Evolutionary conservation across 768 basidiomycete species (phyloP).

Genomic region (Coprinopsis cinerea): DNA sequence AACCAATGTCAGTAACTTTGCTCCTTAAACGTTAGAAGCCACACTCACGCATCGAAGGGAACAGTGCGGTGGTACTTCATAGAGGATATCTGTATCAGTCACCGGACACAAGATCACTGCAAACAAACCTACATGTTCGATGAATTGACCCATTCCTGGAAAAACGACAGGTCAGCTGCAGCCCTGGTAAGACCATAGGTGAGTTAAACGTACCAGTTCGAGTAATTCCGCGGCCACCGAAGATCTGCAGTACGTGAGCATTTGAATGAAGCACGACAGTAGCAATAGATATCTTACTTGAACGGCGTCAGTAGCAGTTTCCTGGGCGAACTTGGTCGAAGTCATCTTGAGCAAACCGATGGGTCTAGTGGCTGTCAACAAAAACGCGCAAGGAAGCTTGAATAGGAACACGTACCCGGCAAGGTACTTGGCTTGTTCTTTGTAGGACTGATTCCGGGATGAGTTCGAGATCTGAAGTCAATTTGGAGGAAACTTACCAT

Average conservation of each 20-base stretch:
- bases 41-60: constrained; percentile 53
- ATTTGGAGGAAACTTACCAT: constrained; percentile 41
- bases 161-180: constrained; percentile 4
- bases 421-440: constrained; percentile 67
- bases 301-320: constrained; percentile 67
- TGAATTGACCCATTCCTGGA: constrained; percentile 53
- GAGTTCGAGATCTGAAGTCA: neutral
- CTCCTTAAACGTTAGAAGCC: neutral
- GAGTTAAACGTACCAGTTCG: constrained; percentile 51
- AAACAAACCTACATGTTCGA: constrained; percentile 51
- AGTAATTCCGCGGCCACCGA: constrained; percentile 85
- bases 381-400: constrained; percentile 2
- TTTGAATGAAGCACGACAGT: constrained; percentile 4
- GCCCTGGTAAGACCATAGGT: constrained; percentile 4
- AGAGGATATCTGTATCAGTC: constrained; percentile 17
- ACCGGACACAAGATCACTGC: constrained; percentile 10
- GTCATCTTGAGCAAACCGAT: constrained; percentile 71
- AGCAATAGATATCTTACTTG: constrained; percentile 32
- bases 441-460: constrained; percentile 43
- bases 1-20: neutral
- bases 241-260: constrained; percentile 38
- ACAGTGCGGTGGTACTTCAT: constrained; percentile 57
- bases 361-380: constrained; percentile 33
- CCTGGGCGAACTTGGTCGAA: constrained; percentile 53
- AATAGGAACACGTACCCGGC: constrained; percentile 48